Percentiles rank a stretch among this genome's conserved stretches.
These are phyloP conservation scores for Penicillium lagena DNA, from an alignment of 495 filamentous ascomycete genomes.

Conservation along the genomic window DNA sequence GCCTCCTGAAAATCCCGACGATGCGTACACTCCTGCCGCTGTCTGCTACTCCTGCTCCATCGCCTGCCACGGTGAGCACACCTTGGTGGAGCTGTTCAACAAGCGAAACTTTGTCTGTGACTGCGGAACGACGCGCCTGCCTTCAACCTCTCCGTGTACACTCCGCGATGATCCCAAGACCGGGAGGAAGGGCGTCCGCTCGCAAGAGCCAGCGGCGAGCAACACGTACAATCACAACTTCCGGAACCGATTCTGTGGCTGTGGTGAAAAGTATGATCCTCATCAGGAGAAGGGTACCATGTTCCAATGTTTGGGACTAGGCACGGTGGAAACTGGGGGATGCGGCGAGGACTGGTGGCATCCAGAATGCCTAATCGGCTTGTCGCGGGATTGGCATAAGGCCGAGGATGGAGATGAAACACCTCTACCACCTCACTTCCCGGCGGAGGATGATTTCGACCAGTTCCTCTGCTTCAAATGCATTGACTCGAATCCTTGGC, in stretches of 20 bases:
- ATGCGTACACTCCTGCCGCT: constrained; percentile 67
- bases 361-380: constrained; percentile 84
- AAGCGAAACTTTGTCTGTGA: constrained; percentile 96
- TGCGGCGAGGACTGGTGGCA: constrained; percentile 99
- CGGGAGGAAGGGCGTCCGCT: constrained; percentile 70
- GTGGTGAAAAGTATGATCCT: constrained; percentile 77
- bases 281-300: constrained; percentile 92
- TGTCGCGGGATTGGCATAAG: constrained; percentile 36
- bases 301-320: constrained; percentile 94
- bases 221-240: constrained; percentile 97
- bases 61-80: constrained; percentile 92
- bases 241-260: constrained; percentile 86
- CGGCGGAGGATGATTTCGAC: constrained; percentile 80
- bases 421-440: constrained; percentile 76
- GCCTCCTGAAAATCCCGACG: constrained; percentile 52
- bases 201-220: constrained; percentile 59
- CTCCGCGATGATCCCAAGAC: constrained; percentile 70
- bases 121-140: constrained; percentile 82
- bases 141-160: constrained; percentile 61
- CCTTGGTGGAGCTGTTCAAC: constrained; percentile 89
- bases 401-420: constrained; percentile 43
- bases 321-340: constrained; percentile 69
- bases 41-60: constrained; percentile 97
- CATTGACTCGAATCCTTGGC: constrained; percentile 81
- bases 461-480: constrained; percentile 93